phyloP scores from a whole-genome alignment of 345 rosid species.

The Toxicodendron radicans region DNA sequence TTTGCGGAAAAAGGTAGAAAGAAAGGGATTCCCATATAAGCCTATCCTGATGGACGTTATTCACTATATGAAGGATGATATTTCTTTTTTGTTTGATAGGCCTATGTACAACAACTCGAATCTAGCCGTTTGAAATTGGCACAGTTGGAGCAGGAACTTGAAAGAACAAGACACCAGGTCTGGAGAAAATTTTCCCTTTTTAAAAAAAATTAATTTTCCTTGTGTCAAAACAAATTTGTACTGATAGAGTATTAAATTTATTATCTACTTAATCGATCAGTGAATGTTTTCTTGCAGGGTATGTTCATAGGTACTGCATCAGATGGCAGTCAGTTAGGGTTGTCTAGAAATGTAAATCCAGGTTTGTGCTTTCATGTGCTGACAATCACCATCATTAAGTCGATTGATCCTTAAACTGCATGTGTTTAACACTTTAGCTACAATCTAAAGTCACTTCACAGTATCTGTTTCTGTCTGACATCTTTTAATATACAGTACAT shows the following conservation, averaged over 20 bases:
- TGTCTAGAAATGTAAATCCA: conserved; percentile 48
- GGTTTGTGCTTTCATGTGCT: conserved; percentile 36
- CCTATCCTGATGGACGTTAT: background rate
- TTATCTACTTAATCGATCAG: conserved; percentile 3
- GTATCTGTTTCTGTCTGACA: background rate
- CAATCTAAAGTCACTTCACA: background rate
- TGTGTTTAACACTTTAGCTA: background rate
- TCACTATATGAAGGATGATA: background rate
- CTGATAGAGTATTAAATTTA: background rate
- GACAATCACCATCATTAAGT: background rate
- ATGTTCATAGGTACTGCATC: conserved; percentile 35
- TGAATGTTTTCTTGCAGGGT: conserved; percentile 49
- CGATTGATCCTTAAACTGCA: background rate
- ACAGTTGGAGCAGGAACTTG: conserved; percentile 81
- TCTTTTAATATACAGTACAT: background rate
- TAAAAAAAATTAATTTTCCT: conserved; percentile 2
- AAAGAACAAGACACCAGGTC: conserved; percentile 73
- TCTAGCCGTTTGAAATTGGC: conserved; percentile 70
- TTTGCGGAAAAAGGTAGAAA: conserved; percentile 73
- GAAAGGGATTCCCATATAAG: conserved; percentile 5
- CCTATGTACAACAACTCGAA: conserved; percentile 85
- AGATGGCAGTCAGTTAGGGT: conserved; percentile 55
- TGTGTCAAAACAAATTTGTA: conserved; percentile 8
- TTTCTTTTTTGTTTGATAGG: conserved; percentile 37
- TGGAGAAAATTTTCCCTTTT: conserved; percentile 7